Percentiles rank a stretch among this genome's conserved stretches.
Evolutionary conservation across 2,329 filamentous ascomycete species (phyloP).

Genomic region (Mycosphaerelloides madeirae): DNA sequence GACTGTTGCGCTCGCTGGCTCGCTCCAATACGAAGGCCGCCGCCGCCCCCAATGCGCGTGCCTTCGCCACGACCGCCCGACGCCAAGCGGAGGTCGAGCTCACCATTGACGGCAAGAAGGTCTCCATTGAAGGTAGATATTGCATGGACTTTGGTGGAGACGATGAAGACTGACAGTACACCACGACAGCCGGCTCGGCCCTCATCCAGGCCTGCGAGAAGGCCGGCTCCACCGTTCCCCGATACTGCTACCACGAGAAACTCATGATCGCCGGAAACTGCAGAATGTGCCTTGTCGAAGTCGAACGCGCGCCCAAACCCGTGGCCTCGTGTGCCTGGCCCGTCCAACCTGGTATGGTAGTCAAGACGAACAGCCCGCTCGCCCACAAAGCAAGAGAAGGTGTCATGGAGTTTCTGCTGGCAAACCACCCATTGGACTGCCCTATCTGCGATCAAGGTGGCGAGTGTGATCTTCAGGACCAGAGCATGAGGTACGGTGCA

Average conservation of each 20-base stretch:
- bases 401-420: constrained; percentile 97
- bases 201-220: constrained; percentile 99
- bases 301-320: constrained; percentile 92
- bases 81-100: constrained; percentile 91
- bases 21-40: constrained; percentile 46
- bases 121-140: constrained; percentile 84
- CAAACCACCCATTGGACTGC: constrained; percentile 94
- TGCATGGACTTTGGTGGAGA: neutral
- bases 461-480: constrained; percentile 97
- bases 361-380: constrained; percentile 95
- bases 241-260: constrained; percentile 99
- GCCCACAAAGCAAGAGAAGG: constrained; percentile 97
- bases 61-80: constrained; percentile 75
- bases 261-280: constrained; percentile 99
- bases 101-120: constrained; percentile 94
- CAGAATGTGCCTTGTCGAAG: constrained; percentile 98
- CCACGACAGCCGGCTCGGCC: constrained; percentile 74
- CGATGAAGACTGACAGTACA: constrained; percentile 3
- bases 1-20: constrained; percentile 58
- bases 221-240: constrained; percentile 82
- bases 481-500: constrained; percentile 97
- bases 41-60: constrained; percentile 58
- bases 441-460: constrained; percentile 98
- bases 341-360: constrained; percentile 96
- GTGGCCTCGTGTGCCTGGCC: constrained; percentile 99